Conservation (phyloP, 2,329 filamentous ascomycete species). For the Aspergillus proliferans region DNA sequence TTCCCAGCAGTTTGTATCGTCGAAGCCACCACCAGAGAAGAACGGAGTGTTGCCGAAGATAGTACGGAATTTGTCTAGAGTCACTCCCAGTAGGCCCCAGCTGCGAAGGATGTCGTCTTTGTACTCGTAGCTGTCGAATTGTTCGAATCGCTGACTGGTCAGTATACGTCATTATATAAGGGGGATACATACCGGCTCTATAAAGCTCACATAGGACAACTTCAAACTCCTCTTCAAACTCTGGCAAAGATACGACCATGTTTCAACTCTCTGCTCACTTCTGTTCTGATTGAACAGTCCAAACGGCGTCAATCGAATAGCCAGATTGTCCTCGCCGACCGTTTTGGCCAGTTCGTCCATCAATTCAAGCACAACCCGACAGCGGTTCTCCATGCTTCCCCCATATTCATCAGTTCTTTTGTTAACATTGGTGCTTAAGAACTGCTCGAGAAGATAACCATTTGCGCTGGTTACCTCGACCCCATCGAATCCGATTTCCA, state of each 20-base stretch:
- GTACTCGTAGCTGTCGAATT: conserved; percentile 44
- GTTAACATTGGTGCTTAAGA: conserved; percentile 47
- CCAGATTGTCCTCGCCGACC: conserved; percentile 42
- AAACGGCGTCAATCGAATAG: conserved; percentile 45
- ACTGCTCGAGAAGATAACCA: conserved; percentile 50
- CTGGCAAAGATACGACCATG: conserved; percentile 46
- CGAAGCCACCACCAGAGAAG: conserved; percentile 52
- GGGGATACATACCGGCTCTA: conserved; percentile 41
- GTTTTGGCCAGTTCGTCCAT: conserved; percentile 40
- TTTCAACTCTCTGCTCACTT: conserved; percentile 48
- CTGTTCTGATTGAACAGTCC: conserved; percentile 49
- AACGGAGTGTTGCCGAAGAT: conserved; percentile 51
- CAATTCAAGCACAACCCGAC: conserved; percentile 52
- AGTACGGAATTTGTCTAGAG: conserved; percentile 43
- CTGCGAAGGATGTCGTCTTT: conserved; percentile 45
- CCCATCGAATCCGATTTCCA: conserved; percentile 51
- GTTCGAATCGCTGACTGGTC: conserved; percentile 40
- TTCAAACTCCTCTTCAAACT: conserved; percentile 42
- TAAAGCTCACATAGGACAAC: conserved; percentile 50
- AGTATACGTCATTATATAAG: neutral
- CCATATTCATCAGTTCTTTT: conserved; percentile 47
- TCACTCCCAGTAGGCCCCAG: conserved; percentile 43
- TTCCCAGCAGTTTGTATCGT: conserved; percentile 46
- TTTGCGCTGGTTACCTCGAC: conserved; percentile 47
- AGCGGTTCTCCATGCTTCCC: conserved; percentile 47